Base-by-base conservation (phyloP, 306 rosid genomes). In the Citrullus amarus region DNA sequence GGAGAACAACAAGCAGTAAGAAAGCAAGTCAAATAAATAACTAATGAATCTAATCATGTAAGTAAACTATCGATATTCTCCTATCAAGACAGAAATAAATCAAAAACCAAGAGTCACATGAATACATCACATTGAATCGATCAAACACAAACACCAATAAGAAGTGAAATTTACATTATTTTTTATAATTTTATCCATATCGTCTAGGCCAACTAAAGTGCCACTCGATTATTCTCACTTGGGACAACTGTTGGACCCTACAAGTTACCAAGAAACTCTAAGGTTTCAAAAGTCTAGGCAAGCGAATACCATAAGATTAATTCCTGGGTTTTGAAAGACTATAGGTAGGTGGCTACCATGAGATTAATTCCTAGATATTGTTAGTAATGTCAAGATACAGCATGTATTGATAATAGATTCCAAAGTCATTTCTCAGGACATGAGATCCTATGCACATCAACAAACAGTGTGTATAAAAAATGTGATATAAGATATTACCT, bases 401-500 rank as follows among this genome's bases (percentile, higher is more conserved):
- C 30, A 48, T 48, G 59, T 14, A 25, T 25, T 15, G 76, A 72
- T 50, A 28, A 9, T 28, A 46, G 16, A 48, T 72, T 30, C 59
- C 77, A 13, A 28, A 1, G 41, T 46, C 30, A 72, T 12, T 48
- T 50, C 22, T 51, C 30, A 50, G 46, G 61, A 30, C 20, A 51
- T 16, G 59, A 48, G 5, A 16, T 16, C 77, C 30, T 15, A 51
- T 32, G 61, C 77, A 30, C 60, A 73, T 50, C 60, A 50, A 15
- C 22, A 2, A 51, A 43, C 3, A 0, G 38, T 57, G 13, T 36
- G n/a, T 25, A 44, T 68, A 16, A 43, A 44, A 6, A 71, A 72
- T 15, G 38, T 12, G 53, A 76, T 76, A 56, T 56, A n/a, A 76
- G 14, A 57, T 38, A 32, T 69, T 83, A 92, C 99, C 99, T 96